Conservation (phyloP, 1,139 yeast genomes). For the Sugiyamaella grinbergsii region DNA sequence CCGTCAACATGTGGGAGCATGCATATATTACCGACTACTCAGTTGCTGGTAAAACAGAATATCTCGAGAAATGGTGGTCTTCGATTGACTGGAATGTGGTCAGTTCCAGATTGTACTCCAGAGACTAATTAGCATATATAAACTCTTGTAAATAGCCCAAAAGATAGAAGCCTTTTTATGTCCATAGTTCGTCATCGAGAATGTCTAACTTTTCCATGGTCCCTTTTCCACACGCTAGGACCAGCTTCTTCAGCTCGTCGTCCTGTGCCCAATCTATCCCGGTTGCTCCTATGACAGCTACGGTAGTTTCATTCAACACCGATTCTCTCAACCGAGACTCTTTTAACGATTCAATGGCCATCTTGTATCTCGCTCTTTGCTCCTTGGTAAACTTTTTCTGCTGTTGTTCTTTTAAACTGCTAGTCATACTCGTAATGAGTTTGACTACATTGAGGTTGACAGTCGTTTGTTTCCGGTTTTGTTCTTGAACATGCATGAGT, state of each 20-base stretch:
- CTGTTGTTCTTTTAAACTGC: slow-evolving; percentile 12
- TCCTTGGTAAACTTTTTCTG: slow-evolving; percentile 10
- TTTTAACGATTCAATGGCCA: slow-evolving; percentile 18
- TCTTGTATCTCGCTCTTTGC: slow-evolving; percentile 21
- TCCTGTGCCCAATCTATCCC: slow-evolving; percentile 34
- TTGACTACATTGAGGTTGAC: slow-evolving; percentile 15
- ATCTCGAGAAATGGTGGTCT: slow-evolving; percentile 74
- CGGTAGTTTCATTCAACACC: slow-evolving; percentile 31
- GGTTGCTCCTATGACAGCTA: slow-evolving; percentile 30
- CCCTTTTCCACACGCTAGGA: slow-evolving; percentile 26
- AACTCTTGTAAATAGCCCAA: slow-evolving; percentile 13
- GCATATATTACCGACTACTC: slow-evolving; percentile 86
- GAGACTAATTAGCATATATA: slow-evolving; percentile 1
- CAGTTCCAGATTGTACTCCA: slow-evolving; percentile 30
- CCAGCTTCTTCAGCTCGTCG: slow-evolving; percentile 23
- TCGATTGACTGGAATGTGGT: slow-evolving; percentile 87
- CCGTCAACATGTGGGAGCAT: slow-evolving; percentile 84
- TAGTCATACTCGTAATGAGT: slow-evolving; percentile 1
- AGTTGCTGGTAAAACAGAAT: slow-evolving; percentile 69
- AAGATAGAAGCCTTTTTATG: too few species aligned
- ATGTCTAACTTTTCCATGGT: slow-evolving; percentile 7
- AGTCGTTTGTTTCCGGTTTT: slow-evolving; percentile 9
- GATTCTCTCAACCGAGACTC: slow-evolving; percentile 21
- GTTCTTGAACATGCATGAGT: slow-evolving; percentile 3
- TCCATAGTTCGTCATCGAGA: slow-evolving; percentile 17